phyloP scores from a whole-genome alignment of 1,284 basidiomycete species.

The Puccinia hordei region DNA sequence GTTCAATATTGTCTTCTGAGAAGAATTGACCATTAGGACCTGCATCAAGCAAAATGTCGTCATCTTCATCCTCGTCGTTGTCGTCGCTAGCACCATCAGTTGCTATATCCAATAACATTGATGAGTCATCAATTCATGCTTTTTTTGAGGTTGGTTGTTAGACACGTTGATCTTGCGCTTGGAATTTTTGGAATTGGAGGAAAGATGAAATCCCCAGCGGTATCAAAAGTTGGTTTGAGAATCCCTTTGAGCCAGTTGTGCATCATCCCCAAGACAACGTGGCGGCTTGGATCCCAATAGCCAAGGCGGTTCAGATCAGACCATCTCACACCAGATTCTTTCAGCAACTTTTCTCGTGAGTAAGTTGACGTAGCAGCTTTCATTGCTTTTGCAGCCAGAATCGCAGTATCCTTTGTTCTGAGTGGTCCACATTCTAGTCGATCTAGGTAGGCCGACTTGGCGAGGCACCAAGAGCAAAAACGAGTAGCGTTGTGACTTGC shows the following conservation, averaged over 20 bases:
- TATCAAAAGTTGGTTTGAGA: background rate
- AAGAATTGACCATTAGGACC: conserved; percentile 8
- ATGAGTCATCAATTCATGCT: background rate
- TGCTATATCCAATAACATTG: background rate
- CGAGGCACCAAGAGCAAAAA: too few relatives aligned
- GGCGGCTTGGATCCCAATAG: background rate
- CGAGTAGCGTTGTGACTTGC: too few relatives aligned
- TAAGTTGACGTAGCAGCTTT: background rate
- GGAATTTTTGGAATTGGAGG: too few relatives aligned
- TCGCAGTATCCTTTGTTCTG: too few relatives aligned
- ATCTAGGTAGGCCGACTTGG: too few relatives aligned
- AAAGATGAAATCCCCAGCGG: background rate
- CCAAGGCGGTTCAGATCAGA: background rate
- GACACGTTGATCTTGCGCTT: too few relatives aligned
- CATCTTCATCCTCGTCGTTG: background rate
- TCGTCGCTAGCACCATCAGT: background rate
- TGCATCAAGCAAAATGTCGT: background rate
- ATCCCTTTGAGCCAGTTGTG: conserved; percentile 4
- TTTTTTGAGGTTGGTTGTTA: background rate
- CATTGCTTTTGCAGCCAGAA: conserved; percentile 13
- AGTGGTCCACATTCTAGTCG: too few relatives aligned
- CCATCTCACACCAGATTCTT: conserved; percentile 6
- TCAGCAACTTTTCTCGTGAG: background rate
- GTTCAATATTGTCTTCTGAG: conserved; percentile 3
- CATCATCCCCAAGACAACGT: too few relatives aligned